Evolutionary conservation across 495 filamentous ascomycete species (phyloP).

Genomic region (Neurospora sp.): DNA sequence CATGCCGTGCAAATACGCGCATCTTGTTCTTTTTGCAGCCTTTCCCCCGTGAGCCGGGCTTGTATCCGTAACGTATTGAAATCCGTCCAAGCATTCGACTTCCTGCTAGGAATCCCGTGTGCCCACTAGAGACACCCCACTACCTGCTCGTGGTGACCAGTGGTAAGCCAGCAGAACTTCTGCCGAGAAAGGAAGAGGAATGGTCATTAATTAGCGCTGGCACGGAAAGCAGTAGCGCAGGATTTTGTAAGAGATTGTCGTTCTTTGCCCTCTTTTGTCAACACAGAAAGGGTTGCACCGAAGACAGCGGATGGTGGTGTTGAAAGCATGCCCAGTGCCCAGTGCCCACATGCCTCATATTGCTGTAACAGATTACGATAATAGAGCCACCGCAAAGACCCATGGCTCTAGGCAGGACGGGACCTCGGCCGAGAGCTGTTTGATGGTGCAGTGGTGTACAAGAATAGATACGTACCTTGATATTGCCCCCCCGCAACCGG

Average conservation of each 20-base stretch:
- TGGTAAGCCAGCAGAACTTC: background rate
- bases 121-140: background rate
- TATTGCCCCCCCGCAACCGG: background rate
- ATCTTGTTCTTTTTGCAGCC: background rate
- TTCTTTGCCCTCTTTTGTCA: background rate
- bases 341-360: conserved; percentile 1
- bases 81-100: background rate
- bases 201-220: background rate
- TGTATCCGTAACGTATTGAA: background rate
- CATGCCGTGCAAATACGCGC: background rate
- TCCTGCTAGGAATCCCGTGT: background rate
- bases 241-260: background rate
- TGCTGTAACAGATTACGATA: background rate
- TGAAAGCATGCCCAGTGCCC: background rate
- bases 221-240: background rate
- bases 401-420: background rate
- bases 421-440: background rate
- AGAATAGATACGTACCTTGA: background rate
- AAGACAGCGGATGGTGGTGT: background rate
- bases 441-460: background rate
- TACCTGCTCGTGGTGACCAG: background rate
- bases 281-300: background rate
- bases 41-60: background rate
- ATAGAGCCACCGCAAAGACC: background rate
- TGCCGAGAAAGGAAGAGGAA: background rate